Evolutionary conservation across 2,329 filamentous ascomycete genomes (phyloP), one percentile per base, ranked within the genome.

Genomic region (Diaporthe caulivora): DNA sequence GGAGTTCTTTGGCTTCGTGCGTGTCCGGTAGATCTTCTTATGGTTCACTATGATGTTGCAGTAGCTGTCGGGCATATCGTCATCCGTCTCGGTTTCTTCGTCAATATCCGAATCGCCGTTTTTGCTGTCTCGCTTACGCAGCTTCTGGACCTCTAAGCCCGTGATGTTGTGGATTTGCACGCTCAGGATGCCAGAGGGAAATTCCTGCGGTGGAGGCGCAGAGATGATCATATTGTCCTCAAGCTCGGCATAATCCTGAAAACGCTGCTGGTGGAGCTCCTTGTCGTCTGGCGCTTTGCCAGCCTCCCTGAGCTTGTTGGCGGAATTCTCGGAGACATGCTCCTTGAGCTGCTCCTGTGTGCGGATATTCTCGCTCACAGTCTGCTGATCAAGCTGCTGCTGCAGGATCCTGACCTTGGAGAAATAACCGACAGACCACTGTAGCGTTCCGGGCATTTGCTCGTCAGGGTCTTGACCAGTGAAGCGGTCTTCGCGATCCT

Each of bases 1-100:
- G 0, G 91, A 88, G 75, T 94, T 94, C 83, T 94, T 94, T 1
- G 93, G 93, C 81, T 95, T 95, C 0, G 93, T 94, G 21, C 93
- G 85, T 2, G 93, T 94, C 77, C 88, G 91, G 83, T 92, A 95
- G 17, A 87, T 84, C 79, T 89, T 94, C 76, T 88, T 88, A 78
- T 95, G 92, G 79, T 95, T 94, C 76, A 95, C 82, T 55, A 94
- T 92, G 77, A 95, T 89, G 42, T 88, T 93, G 80, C 92, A 94
- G 79, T 94, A 95, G 34, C 91, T 87, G 62, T 91, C 92, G 0
- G 93, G 93, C 51, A 94, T 83, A 57, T 91, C 88, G 6, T 92
- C 90, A 21, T 87, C 85, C 75, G 88, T 86, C 78, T 92, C 92
- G 13, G 89, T 85, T 74, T 92, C 90, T 71, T 89, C 88, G 60